Conservation (phyloP, 495 filamentous ascomycete species). For the Trichoderma parareesei region DNA sequence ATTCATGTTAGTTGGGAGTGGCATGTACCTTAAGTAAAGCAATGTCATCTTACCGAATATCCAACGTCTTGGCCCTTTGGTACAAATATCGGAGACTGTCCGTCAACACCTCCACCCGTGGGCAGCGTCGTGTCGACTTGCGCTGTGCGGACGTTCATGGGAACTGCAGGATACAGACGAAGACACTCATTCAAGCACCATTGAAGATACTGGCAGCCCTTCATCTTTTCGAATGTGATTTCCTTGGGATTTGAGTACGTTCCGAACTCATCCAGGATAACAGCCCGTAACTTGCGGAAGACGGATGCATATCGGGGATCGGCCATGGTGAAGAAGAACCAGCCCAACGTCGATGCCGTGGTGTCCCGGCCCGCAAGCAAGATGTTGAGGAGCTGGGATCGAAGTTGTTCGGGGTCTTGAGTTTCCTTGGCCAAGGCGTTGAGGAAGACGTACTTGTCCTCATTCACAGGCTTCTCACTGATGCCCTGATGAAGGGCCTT, state of each 20-base stretch:
- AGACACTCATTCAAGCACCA: conserved; percentile 42
- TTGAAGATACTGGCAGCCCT: conserved; percentile 36
- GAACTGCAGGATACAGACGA: conserved; percentile 30
- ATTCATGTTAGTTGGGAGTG: not conserved
- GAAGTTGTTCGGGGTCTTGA: conserved; percentile 47
- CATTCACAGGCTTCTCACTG: conserved; percentile 13
- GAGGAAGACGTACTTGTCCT: conserved; percentile 51
- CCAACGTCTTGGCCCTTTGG: not conserved
- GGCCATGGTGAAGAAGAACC: conserved; percentile 46
- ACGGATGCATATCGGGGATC: conserved; percentile 31
- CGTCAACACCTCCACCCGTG: conserved; percentile 32
- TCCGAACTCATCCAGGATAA: conserved; percentile 45
- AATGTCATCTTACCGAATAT: not conserved
- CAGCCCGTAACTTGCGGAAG: conserved; percentile 36
- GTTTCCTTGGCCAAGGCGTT: conserved; percentile 54
- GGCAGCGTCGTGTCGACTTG: conserved; percentile 40
- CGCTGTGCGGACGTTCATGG: conserved; percentile 34
- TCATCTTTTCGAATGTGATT: conserved; percentile 32
- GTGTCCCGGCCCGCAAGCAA: conserved; percentile 53
- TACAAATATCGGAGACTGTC: conserved; percentile 30
- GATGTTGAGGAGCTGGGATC: conserved; percentile 57
- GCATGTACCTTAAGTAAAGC: not conserved
- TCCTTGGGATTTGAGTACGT: conserved; percentile 38
- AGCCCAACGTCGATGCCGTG: conserved; percentile 49
- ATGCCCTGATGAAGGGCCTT: conserved; percentile 13